Base-by-base conservation (phyloP, 306 rosid species). In the Ormosia semicastrata region DNA sequence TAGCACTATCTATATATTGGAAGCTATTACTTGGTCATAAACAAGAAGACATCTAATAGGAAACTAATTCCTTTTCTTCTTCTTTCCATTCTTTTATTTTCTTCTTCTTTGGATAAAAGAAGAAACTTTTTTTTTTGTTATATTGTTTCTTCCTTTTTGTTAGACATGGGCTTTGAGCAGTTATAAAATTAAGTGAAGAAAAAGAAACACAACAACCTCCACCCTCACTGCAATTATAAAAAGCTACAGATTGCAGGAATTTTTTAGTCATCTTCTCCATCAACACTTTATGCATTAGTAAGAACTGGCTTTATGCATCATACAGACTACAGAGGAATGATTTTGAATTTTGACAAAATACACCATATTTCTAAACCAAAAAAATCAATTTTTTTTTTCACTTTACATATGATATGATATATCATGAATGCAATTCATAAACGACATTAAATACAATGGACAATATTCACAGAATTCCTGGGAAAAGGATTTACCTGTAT, bases 401-500 rank as follows among this genome's bases (percentile, higher is more conserved):
- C 82, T 52, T 13, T 37, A 14, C 9, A 12, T 36, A 46, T 6
- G 17, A 56, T 46, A 7, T 39, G 17, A 33, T 58, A 39, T 8
- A 14, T 37, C 54, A 64, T 39, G 18, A 64, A 75, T 78, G 32
- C 53, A 73, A 74, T 62, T 68, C 50, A 87, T 39, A 53, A 50
- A 71, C 13, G 32, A 17, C 41, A 36, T 71, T 77, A 65, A 65
- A 76, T 54, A 74, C 37, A 65, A 53, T 68, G 73, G 36, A 67
- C 41, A 33, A 75, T 53, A 73, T 78, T 72, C 17, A 47, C 8
- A 52, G 32, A 72, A 68, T 73, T 71, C 40, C 56, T 34, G 66
- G 70, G 54, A 66, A 56, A 71, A 49, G 60, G 58, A 50, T 63
- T 64, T 89, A 95, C 99, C 95, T 93, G 89, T 93, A 95, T 63